Base-by-base conservation (phyloP, 2,329 filamentous ascomycete species). In the Epicoccum nigrum region DNA sequence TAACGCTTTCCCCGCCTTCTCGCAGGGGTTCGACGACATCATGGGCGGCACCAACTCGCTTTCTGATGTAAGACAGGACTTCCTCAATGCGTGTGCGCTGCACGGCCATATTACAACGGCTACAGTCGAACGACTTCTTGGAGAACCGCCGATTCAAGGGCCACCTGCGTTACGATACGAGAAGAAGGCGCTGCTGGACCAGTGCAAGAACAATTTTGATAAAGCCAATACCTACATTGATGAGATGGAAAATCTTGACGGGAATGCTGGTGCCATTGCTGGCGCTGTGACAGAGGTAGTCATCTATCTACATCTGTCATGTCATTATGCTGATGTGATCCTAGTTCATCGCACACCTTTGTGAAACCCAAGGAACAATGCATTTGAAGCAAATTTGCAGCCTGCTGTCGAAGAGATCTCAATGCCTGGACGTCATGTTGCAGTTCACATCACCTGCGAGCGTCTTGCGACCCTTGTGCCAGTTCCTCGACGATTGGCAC, bases 161-260 rank as follows among this genome's bases (percentile, higher is more conserved):
- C 89, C 91, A 1, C 83, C 86, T 19, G 83, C 87, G 19, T 87
- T 88, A 4, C 87, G 87, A 51, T 91, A 91, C 62, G 81, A 83
- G 38, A 94, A 93, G 71, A 89, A 94, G 21, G 83, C 86, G 23
- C 77, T 99, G 11, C 83, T 96, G 0, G 81, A 85, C 40, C 87
- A 94, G 66, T 96, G 92, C 57, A 82, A 88, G 39, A 82, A 83
- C 9, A 90, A 95, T 59, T 84, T 86, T 0, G 88, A 91, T 55
- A 85, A 86, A 56, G 85, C 89, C 1, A 88, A 92, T 59, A 83
- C 86, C 34, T 79, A 96, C 25, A 84, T 97, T 32, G 83, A 86
- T 31, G 91, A 96, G 63, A 79, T 99, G 19, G 91, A 96, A 49
- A 88, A 87, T 42, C 92, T 94, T 82, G 90, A 96, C 64, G 93